Percentiles rank a stretch among this genome's conserved stretches.
Evolutionary conservation across 768 basidiomycete genomes (phyloP).

Genomic region (Amanita pseudoporphyria): DNA sequence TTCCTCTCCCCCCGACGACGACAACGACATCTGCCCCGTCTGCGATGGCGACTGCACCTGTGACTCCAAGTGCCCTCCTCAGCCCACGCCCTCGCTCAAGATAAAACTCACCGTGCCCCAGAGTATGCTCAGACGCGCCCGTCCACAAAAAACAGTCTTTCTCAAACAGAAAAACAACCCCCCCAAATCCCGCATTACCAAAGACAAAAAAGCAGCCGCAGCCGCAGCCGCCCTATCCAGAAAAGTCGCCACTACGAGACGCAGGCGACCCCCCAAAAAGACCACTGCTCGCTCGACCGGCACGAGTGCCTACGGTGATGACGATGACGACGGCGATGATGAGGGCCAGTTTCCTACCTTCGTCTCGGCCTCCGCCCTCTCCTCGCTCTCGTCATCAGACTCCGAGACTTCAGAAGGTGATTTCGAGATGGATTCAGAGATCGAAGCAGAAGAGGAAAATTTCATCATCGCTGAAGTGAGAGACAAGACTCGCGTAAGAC

Average conservation of each 20-base stretch:
- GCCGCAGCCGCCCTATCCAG: slow-evolving; percentile 19
- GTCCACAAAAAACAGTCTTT: slow-evolving; percentile 5
- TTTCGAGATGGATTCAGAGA: slow-evolving; percentile 44
- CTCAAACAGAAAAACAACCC: slow-evolving; percentile 12
- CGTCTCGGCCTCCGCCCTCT: slow-evolving; percentile 51
- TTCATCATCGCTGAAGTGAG: slow-evolving; percentile 42
- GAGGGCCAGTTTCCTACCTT: slow-evolving; percentile 50
- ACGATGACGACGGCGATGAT: not conserved
- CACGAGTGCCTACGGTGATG: slow-evolving; percentile 12
- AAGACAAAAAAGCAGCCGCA: slow-evolving; percentile 7
- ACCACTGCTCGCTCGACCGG: slow-evolving; percentile 18
- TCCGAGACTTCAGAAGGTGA: slow-evolving; percentile 36
- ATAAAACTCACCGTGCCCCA: slow-evolving; percentile 65
- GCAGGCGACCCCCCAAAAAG: slow-evolving; percentile 23
- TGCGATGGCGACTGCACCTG: slow-evolving; percentile 90
- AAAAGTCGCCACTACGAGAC: slow-evolving; percentile 18
- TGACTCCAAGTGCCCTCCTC: slow-evolving; percentile 31
- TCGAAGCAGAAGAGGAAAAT: slow-evolving; percentile 53
- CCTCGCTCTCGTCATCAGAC: slow-evolving; percentile 38
- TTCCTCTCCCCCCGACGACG: slow-evolving; percentile 45
- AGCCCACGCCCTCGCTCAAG: slow-evolving; percentile 40
- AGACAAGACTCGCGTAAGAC: slow-evolving; percentile 44
- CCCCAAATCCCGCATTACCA: slow-evolving; percentile 11
- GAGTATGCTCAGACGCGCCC: slow-evolving; percentile 29
- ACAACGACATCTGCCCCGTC: slow-evolving; percentile 82